Evolutionary conservation across 805 yeast species (phyloP), one percentile per base, ranked within the genome.

Genomic region (Saccharomycopsis capsularis): DNA sequence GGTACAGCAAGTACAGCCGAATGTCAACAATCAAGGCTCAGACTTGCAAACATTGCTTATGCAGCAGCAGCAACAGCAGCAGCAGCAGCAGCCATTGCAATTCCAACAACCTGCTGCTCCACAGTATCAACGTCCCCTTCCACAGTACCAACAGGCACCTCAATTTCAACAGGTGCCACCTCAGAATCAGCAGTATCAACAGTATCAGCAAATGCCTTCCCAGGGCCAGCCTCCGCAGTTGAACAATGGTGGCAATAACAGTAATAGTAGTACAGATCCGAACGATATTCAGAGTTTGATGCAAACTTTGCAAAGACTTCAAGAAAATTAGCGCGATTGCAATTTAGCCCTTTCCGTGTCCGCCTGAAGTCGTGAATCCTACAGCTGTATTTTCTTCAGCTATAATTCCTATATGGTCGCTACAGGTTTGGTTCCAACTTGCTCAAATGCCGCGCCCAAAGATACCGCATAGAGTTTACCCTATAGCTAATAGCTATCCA

Each of bases 21-120:
- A 58, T 57, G 58, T 38, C 60, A 58, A 37, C 48, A 64, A 22
- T 49, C n/a, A n/a, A n/a, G n/a, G n/a, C n/a, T n/a, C n/a, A n/a
- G n/a, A n/a, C n/a, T n/a, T n/a, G n/a, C n/a, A n/a, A n/a, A n/a
- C n/a, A n/a, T n/a, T n/a, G n/a, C n/a, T n/a, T n/a, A 62, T 44
- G 4, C 59, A 60, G 42, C 61, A 62, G 46, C 55, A 47, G 32
- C 53, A 40, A 15, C 53, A 43, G 22, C 43, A 40, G 13, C 50
- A 40, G 9, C 53, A 46, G 42, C 22, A 11, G 3, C 13, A 16
- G 1, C 42, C 16, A 18, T 43, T 6, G 9, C 44, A 40, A 42
- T 57, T 46, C 36, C 52, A 52, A 22, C 57, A 50, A 25, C 42
- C 37, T 41, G 40, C 48, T 42, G 32, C 40, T 41, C 36, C 45